These are phyloP conservation scores for Lactifluus echinatus DNA, from an alignment of 768 basidiomycete genomes.

Conservation along the genomic window DNA sequence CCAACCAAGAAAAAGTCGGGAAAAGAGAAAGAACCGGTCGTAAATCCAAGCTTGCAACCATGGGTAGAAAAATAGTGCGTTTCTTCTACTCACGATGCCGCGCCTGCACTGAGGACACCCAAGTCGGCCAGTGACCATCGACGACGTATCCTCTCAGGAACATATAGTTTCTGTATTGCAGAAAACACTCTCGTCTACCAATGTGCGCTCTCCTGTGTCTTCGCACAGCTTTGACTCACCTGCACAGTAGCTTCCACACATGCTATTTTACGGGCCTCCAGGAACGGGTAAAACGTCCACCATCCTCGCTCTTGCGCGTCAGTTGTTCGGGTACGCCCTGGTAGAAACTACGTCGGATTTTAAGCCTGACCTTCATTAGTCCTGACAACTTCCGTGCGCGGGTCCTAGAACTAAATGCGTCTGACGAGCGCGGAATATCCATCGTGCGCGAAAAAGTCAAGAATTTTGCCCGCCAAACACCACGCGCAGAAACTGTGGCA, in stretches of 20 bases:
- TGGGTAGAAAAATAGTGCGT: slow-evolving; percentile 99
- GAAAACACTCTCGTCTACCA: slow-evolving; percentile 87
- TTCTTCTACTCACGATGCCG: background rate
- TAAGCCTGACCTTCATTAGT: slow-evolving; percentile 32
- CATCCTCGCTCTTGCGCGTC: slow-evolving; percentile 86
- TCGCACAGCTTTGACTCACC: background rate
- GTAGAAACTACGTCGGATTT: background rate
- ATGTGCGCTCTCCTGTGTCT: slow-evolving; percentile 42
- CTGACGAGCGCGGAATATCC: slow-evolving; percentile 94
- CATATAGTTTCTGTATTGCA: slow-evolving; percentile 88
- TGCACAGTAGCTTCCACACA: slow-evolving; percentile 79
- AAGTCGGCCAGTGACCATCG: slow-evolving; percentile 95
- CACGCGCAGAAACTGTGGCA: slow-evolving; percentile 61
- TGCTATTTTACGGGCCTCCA: slow-evolving; percentile 99
- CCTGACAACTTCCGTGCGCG: slow-evolving; percentile 91
- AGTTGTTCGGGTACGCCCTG: slow-evolving; percentile 78
- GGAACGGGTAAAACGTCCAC: slow-evolving; percentile 99
- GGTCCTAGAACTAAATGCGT: slow-evolving; percentile 96
- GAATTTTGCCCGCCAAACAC: slow-evolving; percentile 89
- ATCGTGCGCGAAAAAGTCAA: slow-evolving; percentile 99
- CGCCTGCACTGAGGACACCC: background rate
- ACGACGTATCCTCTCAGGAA: slow-evolving; percentile 96
- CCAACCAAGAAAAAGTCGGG: slow-evolving; percentile 17
- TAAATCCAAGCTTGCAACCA: slow-evolving; percentile 63
- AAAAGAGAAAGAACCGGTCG: slow-evolving; percentile 27